Evolutionary conservation across 139 green algal species (phyloP), one percentile per base, ranked within the genome.

Genomic region (Pycnococcus provasolii): DNA sequence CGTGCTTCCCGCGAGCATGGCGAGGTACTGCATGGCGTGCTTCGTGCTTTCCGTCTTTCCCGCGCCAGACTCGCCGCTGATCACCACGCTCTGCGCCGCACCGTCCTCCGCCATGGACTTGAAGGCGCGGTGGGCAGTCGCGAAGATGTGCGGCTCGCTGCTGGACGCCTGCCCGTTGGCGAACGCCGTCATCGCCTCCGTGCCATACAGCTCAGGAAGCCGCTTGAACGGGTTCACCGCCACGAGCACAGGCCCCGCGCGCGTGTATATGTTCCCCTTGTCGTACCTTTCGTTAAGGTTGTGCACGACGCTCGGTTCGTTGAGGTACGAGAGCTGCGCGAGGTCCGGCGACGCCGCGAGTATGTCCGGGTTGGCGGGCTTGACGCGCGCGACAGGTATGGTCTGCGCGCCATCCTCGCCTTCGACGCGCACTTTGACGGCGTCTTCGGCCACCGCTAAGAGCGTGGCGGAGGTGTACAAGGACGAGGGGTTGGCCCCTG

Each of bases 291-390:
- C 55, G 3, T 70, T 43, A 58, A 96, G 74, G 70, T 84, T 84
- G 75, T 89, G 72, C 45, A 95, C 69, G 42, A 96, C 89, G n/a
- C 77, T 81, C 0, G 90, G 89, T 78, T 94, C 86, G 59, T 94
- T 94, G 7, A 96, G 70, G 71, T 89, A 91, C 5, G 74, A 86
- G 6, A 96, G 79, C 60, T 86, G 77, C 4, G 86, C 91, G 3
- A 95, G 77, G 67, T 95, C 89, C 2, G 66, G 40, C n/a, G 84
- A 84, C 11, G 64, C 78, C 42, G 67, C 68, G 54, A 86, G 73
- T 47, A 86, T 47, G 11, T 71, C 64, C 6, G 83, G 83, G 64
- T 88, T 88, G 45, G 79, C 76, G 3, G 80, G 80, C 42, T 41
- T 67, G 41, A 69, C n/a, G 9, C 57, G 8, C 4, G 8, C n/a